Conservation (phyloP, 305 asterid species). For the Coffea humblotiana region DNA sequence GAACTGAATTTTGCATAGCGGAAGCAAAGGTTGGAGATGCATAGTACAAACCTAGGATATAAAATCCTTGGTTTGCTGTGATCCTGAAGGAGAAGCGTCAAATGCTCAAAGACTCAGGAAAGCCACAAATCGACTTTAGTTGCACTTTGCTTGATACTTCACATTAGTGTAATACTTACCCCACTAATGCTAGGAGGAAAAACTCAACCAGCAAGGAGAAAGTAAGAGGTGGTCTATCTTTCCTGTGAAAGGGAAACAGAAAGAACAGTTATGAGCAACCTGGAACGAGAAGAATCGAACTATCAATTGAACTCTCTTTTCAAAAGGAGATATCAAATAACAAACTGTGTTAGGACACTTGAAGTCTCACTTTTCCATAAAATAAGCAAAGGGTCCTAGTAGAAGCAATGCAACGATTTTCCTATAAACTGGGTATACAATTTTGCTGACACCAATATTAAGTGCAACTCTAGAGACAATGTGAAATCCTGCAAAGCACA, state of each 20-base stretch:
- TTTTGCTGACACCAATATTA: slow-evolving; percentile 81
- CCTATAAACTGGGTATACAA: slow-evolving; percentile 85
- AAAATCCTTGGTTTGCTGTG: slow-evolving; percentile 87
- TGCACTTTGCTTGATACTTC: not conserved
- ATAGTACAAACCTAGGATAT: slow-evolving; percentile 71
- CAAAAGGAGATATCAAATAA: not conserved
- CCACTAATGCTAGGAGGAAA: slow-evolving; percentile 72
- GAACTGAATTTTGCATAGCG: slow-evolving; percentile 87
- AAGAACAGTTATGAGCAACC: not conserved
- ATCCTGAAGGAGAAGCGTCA: slow-evolving; percentile 38
- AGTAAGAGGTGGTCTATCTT: slow-evolving; percentile 83
- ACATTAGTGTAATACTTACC: slow-evolving; percentile 39
- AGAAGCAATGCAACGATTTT: slow-evolving; percentile 67
- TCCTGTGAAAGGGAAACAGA: slow-evolving; percentile 43
- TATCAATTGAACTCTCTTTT: not conserved
- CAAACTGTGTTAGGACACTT: not conserved
- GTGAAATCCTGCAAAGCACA: slow-evolving; percentile 82
- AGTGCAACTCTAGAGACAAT: slow-evolving; percentile 87
- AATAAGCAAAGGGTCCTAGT: slow-evolving; percentile 80
- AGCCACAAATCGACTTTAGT: not conserved
- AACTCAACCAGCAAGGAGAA: slow-evolving; percentile 73
- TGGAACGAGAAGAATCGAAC: not conserved
- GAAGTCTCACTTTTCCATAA: slow-evolving; percentile 63
- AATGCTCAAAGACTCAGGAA: not conserved
- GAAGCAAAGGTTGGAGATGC: slow-evolving; percentile 89